Conservation (phyloP, 371 early-diverging fungal species). For the Lichtheimia hyalospora region DNA sequence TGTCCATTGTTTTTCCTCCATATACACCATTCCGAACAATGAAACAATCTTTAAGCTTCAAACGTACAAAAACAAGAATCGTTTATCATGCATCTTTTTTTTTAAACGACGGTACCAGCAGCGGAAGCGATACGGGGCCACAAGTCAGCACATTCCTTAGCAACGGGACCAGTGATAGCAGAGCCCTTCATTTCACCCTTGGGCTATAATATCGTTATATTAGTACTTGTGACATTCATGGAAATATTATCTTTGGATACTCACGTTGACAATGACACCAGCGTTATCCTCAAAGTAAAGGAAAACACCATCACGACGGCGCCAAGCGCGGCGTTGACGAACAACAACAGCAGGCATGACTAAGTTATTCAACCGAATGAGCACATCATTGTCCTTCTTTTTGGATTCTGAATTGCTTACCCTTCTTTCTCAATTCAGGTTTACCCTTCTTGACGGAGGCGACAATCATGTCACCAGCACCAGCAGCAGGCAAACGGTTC, state of each 20-base stretch:
- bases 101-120: neutral
- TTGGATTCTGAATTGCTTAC: slow-evolving; percentile 29
- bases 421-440: slow-evolving; percentile 99
- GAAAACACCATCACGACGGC: slow-evolving; percentile 99
- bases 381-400: neutral
- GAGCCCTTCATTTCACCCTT: neutral
- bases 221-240: no score
- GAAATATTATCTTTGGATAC: slow-evolving; percentile 4
- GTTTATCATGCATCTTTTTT: neutral
- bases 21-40: neutral
- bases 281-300: slow-evolving; percentile 93
- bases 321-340: slow-evolving; percentile 99
- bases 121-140: slow-evolving; percentile 1
- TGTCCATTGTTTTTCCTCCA: neutral
- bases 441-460: slow-evolving; percentile 99
- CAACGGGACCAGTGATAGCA: slow-evolving; percentile 1
- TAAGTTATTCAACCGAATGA: slow-evolving; percentile 22
- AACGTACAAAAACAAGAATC: neutral
- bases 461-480: slow-evolving; percentile 99
- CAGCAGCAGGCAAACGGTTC: slow-evolving; percentile 99
- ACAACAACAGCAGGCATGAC: slow-evolving; percentile 99
- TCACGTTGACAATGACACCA: slow-evolving; percentile 59
- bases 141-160: neutral
- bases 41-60: neutral
- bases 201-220: neutral